These are phyloP conservation scores for Zancudomyces culisetae DNA, from an alignment of 371 early-diverging fungal species.

Conservation along the genomic window DNA sequence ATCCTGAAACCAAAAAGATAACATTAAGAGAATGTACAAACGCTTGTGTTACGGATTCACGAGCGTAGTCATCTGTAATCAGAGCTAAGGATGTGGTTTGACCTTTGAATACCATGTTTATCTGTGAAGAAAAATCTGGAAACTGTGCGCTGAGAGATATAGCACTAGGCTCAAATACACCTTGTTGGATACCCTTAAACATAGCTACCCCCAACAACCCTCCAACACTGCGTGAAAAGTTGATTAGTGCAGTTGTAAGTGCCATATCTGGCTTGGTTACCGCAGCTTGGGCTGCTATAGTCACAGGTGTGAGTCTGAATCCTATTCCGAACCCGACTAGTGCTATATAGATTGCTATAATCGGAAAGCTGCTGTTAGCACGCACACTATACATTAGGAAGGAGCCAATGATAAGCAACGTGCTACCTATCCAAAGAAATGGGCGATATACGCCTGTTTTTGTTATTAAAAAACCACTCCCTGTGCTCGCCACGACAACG, in stretches of 20 bases:
- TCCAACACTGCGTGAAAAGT: slow-evolving; percentile 2
- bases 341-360: background rate
- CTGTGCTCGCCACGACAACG: background rate
- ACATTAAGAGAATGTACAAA: background rate
- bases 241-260: background rate
- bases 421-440: background rate
- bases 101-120: background rate
- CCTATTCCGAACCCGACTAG: slow-evolving; percentile 3
- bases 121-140: background rate
- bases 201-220: slow-evolving; percentile 1
- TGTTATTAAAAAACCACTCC: background rate
- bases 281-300: background rate
- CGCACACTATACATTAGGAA: background rate
- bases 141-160: background rate
- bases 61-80: background rate
- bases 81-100: background rate
- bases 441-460: background rate
- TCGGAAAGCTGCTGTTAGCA: background rate
- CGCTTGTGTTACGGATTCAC: background rate
- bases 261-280: background rate
- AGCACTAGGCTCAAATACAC: background rate
- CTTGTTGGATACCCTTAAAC: background rate
- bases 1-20: background rate
- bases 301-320: slow-evolving; percentile 1
- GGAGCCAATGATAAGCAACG: background rate